These are phyloP conservation scores for Penicillium salamii DNA, from an alignment of 495 filamentous ascomycete species.

Conservation along the genomic window DNA sequence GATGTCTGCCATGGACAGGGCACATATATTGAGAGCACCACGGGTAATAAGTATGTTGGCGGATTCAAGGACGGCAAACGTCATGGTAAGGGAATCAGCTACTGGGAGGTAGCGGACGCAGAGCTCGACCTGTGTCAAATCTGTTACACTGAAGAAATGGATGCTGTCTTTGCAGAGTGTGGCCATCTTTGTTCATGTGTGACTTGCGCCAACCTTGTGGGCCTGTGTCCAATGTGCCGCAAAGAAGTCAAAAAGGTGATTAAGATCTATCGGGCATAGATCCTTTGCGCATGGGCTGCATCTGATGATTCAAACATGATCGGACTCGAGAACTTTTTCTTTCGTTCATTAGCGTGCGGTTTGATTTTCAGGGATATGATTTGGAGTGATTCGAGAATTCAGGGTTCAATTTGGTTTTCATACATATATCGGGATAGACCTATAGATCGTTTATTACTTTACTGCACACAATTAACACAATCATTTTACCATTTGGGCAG, in stretches of 20 bases:
- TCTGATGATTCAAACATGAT: conserved; percentile 11
- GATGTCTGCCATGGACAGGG: conserved; percentile 59
- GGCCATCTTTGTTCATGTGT: conserved; percentile 65
- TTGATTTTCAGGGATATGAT: too few relatives aligned
- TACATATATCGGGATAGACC: too few relatives aligned
- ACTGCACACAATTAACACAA: not conserved
- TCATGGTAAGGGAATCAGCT: conserved; percentile 61
- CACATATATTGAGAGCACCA: conserved; percentile 54
- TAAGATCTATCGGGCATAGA: conserved; percentile 53
- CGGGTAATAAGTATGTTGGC: conserved; percentile 62
- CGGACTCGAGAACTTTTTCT: not conserved
- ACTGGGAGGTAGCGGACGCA: conserved; percentile 61
- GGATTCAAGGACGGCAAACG: conserved; percentile 62
- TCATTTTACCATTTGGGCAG: not conserved
- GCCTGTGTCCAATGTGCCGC: conserved; percentile 63
- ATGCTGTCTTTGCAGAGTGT: conserved; percentile 63
- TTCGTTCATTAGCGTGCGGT: conserved; percentile 12
- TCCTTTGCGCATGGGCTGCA: not conserved
- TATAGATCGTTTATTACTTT: too few relatives aligned
- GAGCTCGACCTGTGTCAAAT: conserved; percentile 62
- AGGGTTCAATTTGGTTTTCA: too few relatives aligned
- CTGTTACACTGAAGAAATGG: conserved; percentile 61
- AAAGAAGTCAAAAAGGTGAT: conserved; percentile 56
- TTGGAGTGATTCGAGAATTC: not conserved
- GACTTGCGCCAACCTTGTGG: conserved; percentile 60